These are phyloP conservation scores for Xenosphaeropsis pyriputrescens DNA, from an alignment of 2,329 filamentous ascomycete genomes.

Conservation along the genomic window DNA sequence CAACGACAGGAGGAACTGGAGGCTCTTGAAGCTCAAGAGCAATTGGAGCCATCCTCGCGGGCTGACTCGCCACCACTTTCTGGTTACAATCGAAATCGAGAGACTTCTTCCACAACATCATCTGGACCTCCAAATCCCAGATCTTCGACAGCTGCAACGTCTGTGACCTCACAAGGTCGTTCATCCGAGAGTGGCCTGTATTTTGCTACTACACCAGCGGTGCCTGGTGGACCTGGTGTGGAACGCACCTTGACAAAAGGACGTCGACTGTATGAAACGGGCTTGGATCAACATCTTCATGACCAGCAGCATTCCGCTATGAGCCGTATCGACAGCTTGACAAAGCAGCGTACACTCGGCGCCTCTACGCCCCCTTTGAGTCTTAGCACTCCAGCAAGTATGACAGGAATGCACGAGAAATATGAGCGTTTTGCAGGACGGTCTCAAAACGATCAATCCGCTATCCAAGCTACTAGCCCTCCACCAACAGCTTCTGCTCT, in stretches of 20 bases:
- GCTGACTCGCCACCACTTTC: slow-evolving; percentile 41
- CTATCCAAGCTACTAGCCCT: slow-evolving; percentile 43
- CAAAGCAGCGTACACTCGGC: slow-evolving; percentile 35
- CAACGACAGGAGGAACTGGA: slow-evolving; percentile 35
- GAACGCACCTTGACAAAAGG: slow-evolving; percentile 57
- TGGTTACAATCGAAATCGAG: slow-evolving; percentile 60
- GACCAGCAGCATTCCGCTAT: slow-evolving; percentile 67
- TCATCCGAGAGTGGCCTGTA: slow-evolving; percentile 36
- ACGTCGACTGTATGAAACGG: slow-evolving; percentile 70
- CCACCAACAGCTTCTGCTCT: slow-evolving; percentile 19
- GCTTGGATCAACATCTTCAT: slow-evolving; percentile 63
- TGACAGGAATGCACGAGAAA: slow-evolving; percentile 24
- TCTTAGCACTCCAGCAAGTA: slow-evolving; percentile 12
- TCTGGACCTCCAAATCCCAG: slow-evolving; percentile 51
- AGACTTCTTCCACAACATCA: slow-evolving; percentile 77
- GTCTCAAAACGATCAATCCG: slow-evolving; percentile 52
- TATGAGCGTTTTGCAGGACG: slow-evolving; percentile 31
- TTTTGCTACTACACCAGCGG: slow-evolving; percentile 19
- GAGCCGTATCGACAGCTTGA: slow-evolving; percentile 67
- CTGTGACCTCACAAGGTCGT: slow-evolving; percentile 59
- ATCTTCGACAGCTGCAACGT: slow-evolving; percentile 79
- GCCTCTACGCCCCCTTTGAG: slow-evolving; percentile 12
- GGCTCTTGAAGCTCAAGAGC: slow-evolving; percentile 23
- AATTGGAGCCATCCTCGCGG: slow-evolving; percentile 22
- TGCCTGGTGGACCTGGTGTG: slow-evolving; percentile 23